phyloP scores from a whole-genome alignment of 768 basidiomycete species.

The Omphalotus guepiniiformis region DNA sequence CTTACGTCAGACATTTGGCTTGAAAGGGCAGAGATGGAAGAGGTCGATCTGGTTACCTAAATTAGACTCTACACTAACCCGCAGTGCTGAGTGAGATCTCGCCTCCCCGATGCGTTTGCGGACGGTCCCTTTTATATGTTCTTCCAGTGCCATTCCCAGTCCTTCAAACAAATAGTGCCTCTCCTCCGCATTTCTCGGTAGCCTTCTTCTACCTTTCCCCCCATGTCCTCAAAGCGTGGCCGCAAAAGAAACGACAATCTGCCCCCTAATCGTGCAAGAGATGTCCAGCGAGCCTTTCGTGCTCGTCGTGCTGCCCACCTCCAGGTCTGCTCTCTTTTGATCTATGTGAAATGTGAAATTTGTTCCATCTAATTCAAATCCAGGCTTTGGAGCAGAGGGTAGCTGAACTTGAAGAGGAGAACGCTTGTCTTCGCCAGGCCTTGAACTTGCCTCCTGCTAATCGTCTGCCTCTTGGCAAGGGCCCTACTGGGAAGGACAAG shows the following conservation, averaged over 20 bases:
- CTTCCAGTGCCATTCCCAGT: constrained; percentile 17
- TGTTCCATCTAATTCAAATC: constrained; percentile 20
- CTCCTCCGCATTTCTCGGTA: background rate
- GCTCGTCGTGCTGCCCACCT: constrained; percentile 86
- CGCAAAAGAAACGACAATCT: constrained; percentile 80
- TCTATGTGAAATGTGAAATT: constrained; percentile 36
- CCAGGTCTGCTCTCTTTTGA: constrained; percentile 44
- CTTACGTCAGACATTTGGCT: no score
- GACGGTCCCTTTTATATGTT: constrained; percentile 39
- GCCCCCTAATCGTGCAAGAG: constrained; percentile 78
- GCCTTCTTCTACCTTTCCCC: constrained; percentile 11
- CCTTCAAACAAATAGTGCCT: no score
- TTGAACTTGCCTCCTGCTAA: constrained; percentile 72
- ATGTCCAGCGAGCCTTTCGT: constrained; percentile 87
- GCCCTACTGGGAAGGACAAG: constrained; percentile 85
- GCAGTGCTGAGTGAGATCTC: no score
- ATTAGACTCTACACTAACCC: no score
- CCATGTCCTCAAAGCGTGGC: constrained; percentile 84
- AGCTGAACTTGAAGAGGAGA: constrained; percentile 81
- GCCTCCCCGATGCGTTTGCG: no score
- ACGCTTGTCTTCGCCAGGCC: constrained; percentile 63
- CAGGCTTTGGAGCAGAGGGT: constrained; percentile 83
- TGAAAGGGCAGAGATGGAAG: no score
- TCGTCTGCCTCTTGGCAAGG: constrained; percentile 71
- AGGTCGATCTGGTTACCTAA: constrained; percentile 4